These are phyloP conservation scores for Aspergillus tanneri DNA, from an alignment of 2,329 filamentous ascomycete species.

Conservation along the genomic window DNA sequence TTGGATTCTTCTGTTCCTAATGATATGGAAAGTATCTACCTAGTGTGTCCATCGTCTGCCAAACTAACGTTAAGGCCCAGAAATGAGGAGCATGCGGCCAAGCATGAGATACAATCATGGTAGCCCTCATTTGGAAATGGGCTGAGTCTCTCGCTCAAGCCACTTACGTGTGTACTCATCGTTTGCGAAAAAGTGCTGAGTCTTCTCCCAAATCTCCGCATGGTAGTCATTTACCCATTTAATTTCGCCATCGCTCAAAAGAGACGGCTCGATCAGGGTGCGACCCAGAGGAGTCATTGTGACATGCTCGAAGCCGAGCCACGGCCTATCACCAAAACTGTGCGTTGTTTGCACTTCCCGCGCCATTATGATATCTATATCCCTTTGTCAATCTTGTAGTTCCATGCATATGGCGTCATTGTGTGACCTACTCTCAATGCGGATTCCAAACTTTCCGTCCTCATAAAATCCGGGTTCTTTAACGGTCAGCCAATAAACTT, in stretches of 20 bases:
- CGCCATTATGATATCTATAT: constrained; percentile 76
- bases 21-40: too few relatives aligned
- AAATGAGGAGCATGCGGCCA: background rate
- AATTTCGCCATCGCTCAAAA: constrained; percentile 74
- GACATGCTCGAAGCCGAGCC: constrained; percentile 92
- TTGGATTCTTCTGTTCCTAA: too few relatives aligned
- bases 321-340: constrained; percentile 90
- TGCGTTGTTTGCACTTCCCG: constrained; percentile 82
- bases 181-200: constrained; percentile 69
- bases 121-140: constrained; percentile 49
- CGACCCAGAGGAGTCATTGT: constrained; percentile 95
- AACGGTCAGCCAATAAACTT: constrained; percentile 16
- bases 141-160: constrained; percentile 82
- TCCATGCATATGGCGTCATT: background rate
- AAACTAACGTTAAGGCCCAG: too few relatives aligned
- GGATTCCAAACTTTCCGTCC: constrained; percentile 89
- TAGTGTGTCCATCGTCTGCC: too few relatives aligned
- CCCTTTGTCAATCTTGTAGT: constrained; percentile 4
- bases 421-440: constrained; percentile 70
- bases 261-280: constrained; percentile 73
- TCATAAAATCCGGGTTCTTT: constrained; percentile 92
- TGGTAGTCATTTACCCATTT: constrained; percentile 87
- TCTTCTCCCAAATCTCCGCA: constrained; percentile 76
- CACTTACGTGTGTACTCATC: constrained; percentile 72
- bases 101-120: background rate